phyloP scores from a whole-genome alignment of 1,284 basidiomycete species.

The Ceratobasidium sp. region DNA sequence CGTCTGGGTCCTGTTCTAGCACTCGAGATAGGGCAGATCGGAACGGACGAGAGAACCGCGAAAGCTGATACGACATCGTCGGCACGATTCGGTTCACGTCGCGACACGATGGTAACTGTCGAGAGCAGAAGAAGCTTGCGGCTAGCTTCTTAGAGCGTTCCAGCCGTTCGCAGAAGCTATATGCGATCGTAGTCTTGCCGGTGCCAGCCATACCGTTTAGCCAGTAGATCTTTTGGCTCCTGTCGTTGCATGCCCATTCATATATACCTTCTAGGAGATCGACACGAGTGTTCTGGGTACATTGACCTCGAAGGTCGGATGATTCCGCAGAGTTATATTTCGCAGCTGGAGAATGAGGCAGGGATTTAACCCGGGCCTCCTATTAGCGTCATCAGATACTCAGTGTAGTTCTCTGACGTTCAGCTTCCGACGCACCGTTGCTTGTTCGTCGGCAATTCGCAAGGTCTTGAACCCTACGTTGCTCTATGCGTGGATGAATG shows the following conservation, averaged over 20 bases:
- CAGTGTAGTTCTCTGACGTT: neutral
- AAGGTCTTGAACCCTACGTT: constrained; percentile 4
- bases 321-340: neutral
- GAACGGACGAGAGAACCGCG: neutral
- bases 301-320: neutral
- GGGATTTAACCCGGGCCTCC: neutral
- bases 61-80: neutral
- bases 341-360: neutral
- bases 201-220: too few species aligned
- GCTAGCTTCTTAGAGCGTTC: neutral
- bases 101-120: neutral
- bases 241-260: neutral
- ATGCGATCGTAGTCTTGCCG: too few species aligned
- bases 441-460: neutral
- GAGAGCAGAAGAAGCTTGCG: constrained; percentile 1
- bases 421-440: neutral
- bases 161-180: neutral
- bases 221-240: too few species aligned
- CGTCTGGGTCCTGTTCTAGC: neutral
- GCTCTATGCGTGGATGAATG: neutral
- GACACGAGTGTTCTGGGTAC: neutral
- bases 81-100: neutral
- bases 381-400: neutral
- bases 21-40: neutral
- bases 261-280: neutral